Evolutionary conservation across 805 yeast species (phyloP), one percentile per base, ranked within the genome.

Genomic region (Lipomyces japonicus): DNA sequence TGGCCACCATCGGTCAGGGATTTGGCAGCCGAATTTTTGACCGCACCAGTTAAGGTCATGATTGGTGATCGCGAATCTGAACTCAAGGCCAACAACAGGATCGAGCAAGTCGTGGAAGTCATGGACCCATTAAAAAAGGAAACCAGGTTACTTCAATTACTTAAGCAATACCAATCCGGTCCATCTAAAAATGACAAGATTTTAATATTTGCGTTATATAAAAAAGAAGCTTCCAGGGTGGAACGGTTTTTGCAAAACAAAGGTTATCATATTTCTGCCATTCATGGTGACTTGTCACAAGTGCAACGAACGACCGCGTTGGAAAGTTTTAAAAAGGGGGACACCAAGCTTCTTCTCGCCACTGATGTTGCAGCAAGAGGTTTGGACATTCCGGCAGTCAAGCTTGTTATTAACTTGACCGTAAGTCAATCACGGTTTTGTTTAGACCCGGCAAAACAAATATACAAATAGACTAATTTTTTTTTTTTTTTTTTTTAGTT

Each of bases 1-100:
- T 93, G 98, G 98, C 99, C 99, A n/a, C 86, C 86, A 62, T 95
- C 91, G 71, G 97, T 93, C 31, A 82, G 97, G 65, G 95, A 88
- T 57, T 76, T 93, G 56, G 98, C 98, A 6, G 65, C 81, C 18
- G 78, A 84, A 4, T 93, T 84, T 70, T 86, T 93, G 95, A 63
- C 68, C 12, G 59, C 68, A 25, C 95, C 97, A n/a, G 87, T 88
- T 42, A 89, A 86, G 68, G 86, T 93, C 37, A 82, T 93, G 38
- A 85, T 93, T 65, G 98, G 98, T 63, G 85, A 93, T 68, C 80
- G 95, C 58, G 59, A 44, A 18, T 97, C 91, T 65, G 97, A 91
- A 70, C 77, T 93, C 50, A 75, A 87, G 50, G 99, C 98, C 42
- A 93, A 93, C 73, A 89, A 89, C 70, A 79, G 96, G 67, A 93